Base-by-base conservation (phyloP, 352 stramenopile genomes). In the Globisporangium cederbergense region DNA sequence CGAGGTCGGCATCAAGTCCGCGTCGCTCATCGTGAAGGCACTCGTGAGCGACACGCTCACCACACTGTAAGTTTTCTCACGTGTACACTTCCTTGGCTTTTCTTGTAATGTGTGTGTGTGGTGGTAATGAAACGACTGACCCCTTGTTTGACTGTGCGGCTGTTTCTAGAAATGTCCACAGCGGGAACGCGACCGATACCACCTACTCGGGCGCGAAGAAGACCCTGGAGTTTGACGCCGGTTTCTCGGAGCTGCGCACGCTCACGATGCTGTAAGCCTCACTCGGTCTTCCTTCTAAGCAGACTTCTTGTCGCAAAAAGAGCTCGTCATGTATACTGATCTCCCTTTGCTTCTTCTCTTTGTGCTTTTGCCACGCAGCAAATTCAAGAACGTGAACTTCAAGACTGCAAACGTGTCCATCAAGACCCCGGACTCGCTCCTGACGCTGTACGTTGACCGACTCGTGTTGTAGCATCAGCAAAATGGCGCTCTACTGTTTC, bases 371-470 rank as follows among this genome's bases (percentile, higher is more conserved):
- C 32, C 1, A n/a, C 10, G 32, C 42, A 78, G 72, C 14, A 47
- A 20, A 3, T 75, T 78, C 38, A 58, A 34, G 30, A 76, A 74
- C 51, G 58, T 78, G 49, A 45, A 70, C 20, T 76, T 78, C 11
- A 45, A 56, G 25, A 40, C 49, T 1, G 6, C 54, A 7, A 64
- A 47, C 6, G 56, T 76, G 22, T 34, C 20, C 16, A 45, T 78
- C 45, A 54, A 28, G 4, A 67, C 34, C 11, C 54, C 72, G 0
- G 53, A 57, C n/a, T 58, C 55, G 20, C 66, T 78, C 20, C 11
- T 60, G 3, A 62, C 63, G 22, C 52, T 78, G 72, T 78, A 70
- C 61, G 72, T 42, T 13, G 7, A 57, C 8, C 50, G 2, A 54
- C 25, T 28, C 10, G 11, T 7, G 40, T 8, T 18, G 38, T 18